Conservation (phyloP, 2,329 filamentous ascomycete species). For the Metarhizium rileyi region DNA sequence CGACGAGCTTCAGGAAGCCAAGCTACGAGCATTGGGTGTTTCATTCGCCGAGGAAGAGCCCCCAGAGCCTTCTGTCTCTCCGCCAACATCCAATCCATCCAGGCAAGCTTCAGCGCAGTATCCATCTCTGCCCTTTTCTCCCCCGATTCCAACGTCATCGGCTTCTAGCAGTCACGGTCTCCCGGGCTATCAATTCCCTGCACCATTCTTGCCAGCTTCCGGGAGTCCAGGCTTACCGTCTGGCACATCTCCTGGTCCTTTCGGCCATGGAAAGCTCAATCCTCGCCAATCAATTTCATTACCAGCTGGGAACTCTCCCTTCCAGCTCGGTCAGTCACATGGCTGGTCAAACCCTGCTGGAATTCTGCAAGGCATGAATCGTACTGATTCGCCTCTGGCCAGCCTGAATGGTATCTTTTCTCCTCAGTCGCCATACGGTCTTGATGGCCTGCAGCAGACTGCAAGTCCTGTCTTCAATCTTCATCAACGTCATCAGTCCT, state of each 20-base stretch:
- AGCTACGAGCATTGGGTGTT: slow-evolving; percentile 83
- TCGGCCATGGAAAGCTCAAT: slow-evolving; percentile 52
- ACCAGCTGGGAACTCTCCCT: slow-evolving; percentile 53
- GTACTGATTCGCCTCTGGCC: slow-evolving; percentile 52
- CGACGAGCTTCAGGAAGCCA: slow-evolving; percentile 76
- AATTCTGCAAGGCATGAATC: slow-evolving; percentile 41
- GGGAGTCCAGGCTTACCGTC: slow-evolving; percentile 55
- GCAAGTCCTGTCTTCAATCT: slow-evolving; percentile 32
- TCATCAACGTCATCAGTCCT: slow-evolving; percentile 49
- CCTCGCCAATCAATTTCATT: slow-evolving; percentile 64
- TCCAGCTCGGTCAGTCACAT: slow-evolving; percentile 54
- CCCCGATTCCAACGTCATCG: slow-evolving; percentile 71
- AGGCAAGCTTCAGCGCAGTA: slow-evolving; percentile 65
- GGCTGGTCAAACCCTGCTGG: slow-evolving; percentile 49
- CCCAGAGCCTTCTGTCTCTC: slow-evolving; percentile 53
- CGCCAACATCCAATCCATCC: slow-evolving; percentile 50
- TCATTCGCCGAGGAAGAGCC: slow-evolving; percentile 68
- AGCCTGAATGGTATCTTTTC: slow-evolving; percentile 49
- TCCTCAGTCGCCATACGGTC: slow-evolving; percentile 53
- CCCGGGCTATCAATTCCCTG: slow-evolving; percentile 46
- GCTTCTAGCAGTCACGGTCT: slow-evolving; percentile 57
- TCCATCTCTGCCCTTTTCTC: slow-evolving; percentile 70
- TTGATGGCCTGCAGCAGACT: slow-evolving; percentile 36
- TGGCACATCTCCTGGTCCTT: slow-evolving; percentile 63
- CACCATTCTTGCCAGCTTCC: slow-evolving; percentile 49